Conservation (phyloP, 108 stramenopile genomes). For the Aureococcus anophagefferens region DNA sequence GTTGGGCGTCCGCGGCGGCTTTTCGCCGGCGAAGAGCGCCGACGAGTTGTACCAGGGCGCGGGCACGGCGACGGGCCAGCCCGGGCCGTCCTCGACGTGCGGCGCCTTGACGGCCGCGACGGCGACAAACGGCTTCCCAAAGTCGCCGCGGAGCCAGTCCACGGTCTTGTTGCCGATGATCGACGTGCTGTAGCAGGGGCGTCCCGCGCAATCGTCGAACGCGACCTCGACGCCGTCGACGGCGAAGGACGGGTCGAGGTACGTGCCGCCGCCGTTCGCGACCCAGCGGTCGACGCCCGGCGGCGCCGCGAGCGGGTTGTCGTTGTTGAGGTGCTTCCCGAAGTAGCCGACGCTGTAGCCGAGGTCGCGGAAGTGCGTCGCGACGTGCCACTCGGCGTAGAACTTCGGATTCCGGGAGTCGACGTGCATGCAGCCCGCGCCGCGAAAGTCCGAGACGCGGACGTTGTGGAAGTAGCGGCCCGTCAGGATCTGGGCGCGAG, state of each 20-base stretch:
- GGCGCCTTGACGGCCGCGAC: conserved; percentile 41
- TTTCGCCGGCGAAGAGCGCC: conserved; percentile 20
- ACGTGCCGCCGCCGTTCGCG: conserved; percentile 41
- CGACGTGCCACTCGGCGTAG: conserved; percentile 34
- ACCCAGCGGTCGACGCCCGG: conserved; percentile 35
- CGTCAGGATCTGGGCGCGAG: conserved; percentile 40
- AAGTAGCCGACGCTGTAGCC: conserved; percentile 37
- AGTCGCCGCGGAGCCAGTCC: conserved; percentile 20
- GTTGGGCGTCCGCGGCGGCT: conserved; percentile 47
- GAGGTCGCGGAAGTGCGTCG: conserved; percentile 15
- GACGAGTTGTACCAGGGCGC: conserved; percentile 38
- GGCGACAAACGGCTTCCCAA: conserved; percentile 28
- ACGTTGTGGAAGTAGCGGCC: conserved; percentile 41
- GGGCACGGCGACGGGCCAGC: conserved; percentile 33
- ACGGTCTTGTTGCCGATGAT: conserved; percentile 43
- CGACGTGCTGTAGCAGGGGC: conserved; percentile 25
- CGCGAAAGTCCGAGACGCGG: background rate
- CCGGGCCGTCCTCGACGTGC: conserved; percentile 38
- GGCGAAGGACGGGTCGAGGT: conserved; percentile 30
- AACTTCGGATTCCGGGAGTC: conserved; percentile 9
- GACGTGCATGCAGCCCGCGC: conserved; percentile 29
- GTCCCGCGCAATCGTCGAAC: conserved; percentile 16
- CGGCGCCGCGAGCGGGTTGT: conserved; percentile 30
- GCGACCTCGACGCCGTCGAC: conserved; percentile 2
- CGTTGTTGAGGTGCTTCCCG: conserved; percentile 39